Conservation (phyloP, 2,329 filamentous ascomycete genomes). For the Penicillium sp. region DNA sequence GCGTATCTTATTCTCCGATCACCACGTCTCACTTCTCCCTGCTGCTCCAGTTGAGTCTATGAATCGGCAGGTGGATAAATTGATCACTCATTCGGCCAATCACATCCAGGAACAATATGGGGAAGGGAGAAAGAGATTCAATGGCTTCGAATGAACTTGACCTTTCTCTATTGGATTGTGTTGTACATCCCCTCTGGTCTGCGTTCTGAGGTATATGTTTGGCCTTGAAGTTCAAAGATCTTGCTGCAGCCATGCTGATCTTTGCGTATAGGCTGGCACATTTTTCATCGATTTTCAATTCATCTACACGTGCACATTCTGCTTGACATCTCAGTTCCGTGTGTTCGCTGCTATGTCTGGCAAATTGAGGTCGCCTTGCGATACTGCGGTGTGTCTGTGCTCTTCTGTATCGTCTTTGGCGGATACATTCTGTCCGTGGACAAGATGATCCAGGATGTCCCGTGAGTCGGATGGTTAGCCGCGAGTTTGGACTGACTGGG, state of each 20-base stretch:
- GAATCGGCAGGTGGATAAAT: background rate
- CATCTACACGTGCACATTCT: slow-evolving; percentile 60
- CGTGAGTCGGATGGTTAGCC: slow-evolving; percentile 63
- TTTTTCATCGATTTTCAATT: slow-evolving; percentile 67
- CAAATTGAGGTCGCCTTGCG: slow-evolving; percentile 63
- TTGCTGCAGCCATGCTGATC: background rate
- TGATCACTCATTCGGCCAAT: background rate
- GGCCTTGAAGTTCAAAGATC: background rate
- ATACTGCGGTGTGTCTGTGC: slow-evolving; percentile 60
- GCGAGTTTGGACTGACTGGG: slow-evolving; percentile 18
- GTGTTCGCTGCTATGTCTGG: slow-evolving; percentile 61
- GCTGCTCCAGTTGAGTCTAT: background rate
- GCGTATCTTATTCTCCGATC: too few relatives aligned
- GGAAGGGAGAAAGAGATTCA: background rate
- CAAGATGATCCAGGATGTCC: slow-evolving; percentile 56
- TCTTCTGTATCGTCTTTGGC: slow-evolving; percentile 62
- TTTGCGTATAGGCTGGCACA: slow-evolving; percentile 50
- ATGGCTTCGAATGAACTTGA: slow-evolving; percentile 33
- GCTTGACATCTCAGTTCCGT: slow-evolving; percentile 62
- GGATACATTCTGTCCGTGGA: slow-evolving; percentile 65
- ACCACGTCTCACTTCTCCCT: too few relatives aligned
- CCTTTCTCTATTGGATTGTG: slow-evolving; percentile 58
- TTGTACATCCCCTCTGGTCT: slow-evolving; percentile 62
- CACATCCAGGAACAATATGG: background rate
- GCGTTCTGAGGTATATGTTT: slow-evolving; percentile 26